Evolutionary conservation across 2,329 filamentous ascomycete genomes (phyloP).

Genomic region (Pseudopithomyces chartarum): DNA sequence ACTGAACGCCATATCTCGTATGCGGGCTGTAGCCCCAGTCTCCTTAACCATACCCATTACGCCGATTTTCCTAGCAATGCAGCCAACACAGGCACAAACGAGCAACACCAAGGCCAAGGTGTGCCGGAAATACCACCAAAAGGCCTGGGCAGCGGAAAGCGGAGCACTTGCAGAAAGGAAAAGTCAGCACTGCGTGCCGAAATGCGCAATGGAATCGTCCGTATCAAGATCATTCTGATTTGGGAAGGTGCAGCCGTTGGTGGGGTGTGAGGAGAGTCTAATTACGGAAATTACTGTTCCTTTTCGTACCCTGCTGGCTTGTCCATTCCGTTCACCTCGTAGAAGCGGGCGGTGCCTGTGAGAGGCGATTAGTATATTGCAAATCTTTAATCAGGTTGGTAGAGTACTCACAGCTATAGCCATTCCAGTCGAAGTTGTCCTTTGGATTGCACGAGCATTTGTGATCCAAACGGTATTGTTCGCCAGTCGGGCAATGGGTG

Average conservation of each 20-base stretch:
- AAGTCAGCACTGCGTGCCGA: conserved; percentile 31
- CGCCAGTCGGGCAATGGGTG: conserved; percentile 93
- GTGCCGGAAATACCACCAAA: conserved; percentile 27
- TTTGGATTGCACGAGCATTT: conserved; percentile 94
- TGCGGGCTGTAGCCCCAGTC: neutral
- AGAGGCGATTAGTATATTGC: conserved; percentile 15
- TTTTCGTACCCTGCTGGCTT: conserved; percentile 88
- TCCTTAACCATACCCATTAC: conserved; percentile 10
- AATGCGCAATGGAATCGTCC: conserved; percentile 3
- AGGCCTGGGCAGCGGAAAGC: conserved; percentile 22
- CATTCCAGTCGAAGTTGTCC: conserved; percentile 99
- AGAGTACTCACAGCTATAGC: conserved; percentile 82
- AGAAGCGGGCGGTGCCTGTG: conserved; percentile 87
- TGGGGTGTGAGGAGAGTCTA: conserved; percentile 15
- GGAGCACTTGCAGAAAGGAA: conserved; percentile 33
- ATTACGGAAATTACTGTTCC: conserved; percentile 53
- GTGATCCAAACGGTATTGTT: conserved; percentile 80
- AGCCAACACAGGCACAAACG: conserved; percentile 20
- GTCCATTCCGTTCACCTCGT: conserved; percentile 76
- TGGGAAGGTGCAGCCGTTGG: conserved; percentile 1
- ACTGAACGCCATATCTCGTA: neutral
- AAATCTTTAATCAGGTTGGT: no score
- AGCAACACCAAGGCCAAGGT: conserved; percentile 26
- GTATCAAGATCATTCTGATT: neutral
- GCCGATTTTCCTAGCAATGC: conserved; percentile 14